Base-by-base conservation (phyloP, 2,329 filamentous ascomycete species). In the Onygenales sp. region DNA sequence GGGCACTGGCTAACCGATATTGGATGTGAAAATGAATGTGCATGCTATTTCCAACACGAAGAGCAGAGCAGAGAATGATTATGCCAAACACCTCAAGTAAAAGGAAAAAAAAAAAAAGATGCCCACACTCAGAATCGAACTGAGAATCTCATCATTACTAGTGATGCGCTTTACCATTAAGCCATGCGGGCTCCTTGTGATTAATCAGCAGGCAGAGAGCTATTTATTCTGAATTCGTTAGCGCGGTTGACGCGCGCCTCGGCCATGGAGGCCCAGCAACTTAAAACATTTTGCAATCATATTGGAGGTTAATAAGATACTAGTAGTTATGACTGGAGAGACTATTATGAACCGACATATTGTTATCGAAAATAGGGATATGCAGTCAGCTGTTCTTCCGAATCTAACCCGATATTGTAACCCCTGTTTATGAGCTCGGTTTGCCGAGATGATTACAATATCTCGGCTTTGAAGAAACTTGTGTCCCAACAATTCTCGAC, bases 151-250 rank as follows among this genome's bases (percentile, higher is more conserved):
- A 61, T 64, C 64, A 68, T 66, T 67, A 67, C 64, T 63, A 67
- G 64, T 67, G 64, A 65, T 61, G 64, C 65, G 64, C 64, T 64
- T 64, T 68, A 66, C 65, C 63, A 64, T 63, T 67, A 61, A 63
- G 63, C 63, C 60, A 67, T 61, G 60, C 59, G 63, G 61, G 64
- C 64, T 60, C 13, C 39, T 42, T 13, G 13, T 36, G 33, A 36
- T 47, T 21, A 47, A 36, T 47, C 45, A 47, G 33, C 45, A 47
- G 36, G 3, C 1, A n/a, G 36, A n/a, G 1, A 5, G 5, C 5
- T 3, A 3, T 27, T 27, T 27, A 27, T 27, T 27, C 21, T 2
- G 5, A 27, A 27, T 3, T 27, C 2, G 5, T 27, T 3, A 27
- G 21, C 21, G 21, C 21, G 5, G 21, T 27, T 27, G 21, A 27